Evolutionary conservation across 306 rosid genomes (phyloP).

Genomic region (Carpinus fangiana): DNA sequence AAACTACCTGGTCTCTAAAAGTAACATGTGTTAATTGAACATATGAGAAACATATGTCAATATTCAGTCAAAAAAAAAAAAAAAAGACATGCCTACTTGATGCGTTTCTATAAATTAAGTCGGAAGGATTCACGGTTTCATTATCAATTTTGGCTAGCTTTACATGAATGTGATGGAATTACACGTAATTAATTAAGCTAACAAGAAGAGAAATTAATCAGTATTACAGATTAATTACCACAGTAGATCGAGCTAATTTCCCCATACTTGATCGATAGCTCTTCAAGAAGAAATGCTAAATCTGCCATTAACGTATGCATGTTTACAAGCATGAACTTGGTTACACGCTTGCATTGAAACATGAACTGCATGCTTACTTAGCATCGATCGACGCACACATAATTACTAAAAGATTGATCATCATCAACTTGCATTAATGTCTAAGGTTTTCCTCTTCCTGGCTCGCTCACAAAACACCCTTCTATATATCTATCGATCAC

Average conservation of each 20-base stretch:
- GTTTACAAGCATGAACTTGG: neutral
- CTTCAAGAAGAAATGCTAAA: neutral
- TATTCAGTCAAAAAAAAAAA: too few relatives aligned
- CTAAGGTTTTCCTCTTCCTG: neutral
- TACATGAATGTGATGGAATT: neutral
- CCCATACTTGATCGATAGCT: too few relatives aligned
- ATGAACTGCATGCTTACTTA: neutral
- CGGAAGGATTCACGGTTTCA: neutral
- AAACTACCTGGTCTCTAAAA: too few relatives aligned
- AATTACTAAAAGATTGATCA: neutral
- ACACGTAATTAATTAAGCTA: neutral
- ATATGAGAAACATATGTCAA: too few relatives aligned
- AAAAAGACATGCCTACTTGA: too few relatives aligned
- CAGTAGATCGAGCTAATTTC: too few relatives aligned
- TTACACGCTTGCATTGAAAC: neutral
- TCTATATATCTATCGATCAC: constrained; percentile 13
- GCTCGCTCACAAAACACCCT: neutral
- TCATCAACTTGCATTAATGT: neutral
- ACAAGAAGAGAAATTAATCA: neutral
- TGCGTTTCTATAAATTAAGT: neutral
- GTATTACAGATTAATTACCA: neutral
- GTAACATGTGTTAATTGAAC: too few relatives aligned
- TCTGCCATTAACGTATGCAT: neutral
- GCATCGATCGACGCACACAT: neutral
- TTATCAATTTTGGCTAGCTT: neutral